Base-by-base conservation (phyloP, 179 eudicot genomes). In the Patellifolia procumbens region DNA sequence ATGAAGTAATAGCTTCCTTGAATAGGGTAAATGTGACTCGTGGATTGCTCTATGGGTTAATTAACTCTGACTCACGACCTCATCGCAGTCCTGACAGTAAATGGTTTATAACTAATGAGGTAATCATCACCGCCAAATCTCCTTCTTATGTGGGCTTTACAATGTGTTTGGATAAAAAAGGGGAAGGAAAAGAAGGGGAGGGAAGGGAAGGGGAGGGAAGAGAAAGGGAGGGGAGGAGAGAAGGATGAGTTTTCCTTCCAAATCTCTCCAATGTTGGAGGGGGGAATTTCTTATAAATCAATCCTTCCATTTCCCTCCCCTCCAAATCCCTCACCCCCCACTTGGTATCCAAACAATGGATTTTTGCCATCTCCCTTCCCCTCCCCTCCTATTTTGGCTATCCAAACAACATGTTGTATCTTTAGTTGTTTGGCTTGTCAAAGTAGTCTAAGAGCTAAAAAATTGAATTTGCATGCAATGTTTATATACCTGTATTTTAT, bases 31-130 rank as follows among this genome's bases (percentile, higher is more conserved):
- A 91, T 58, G 90, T 77, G 63, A 81, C 79, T 35, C 87, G 45
- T 48, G 93, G 98, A 45, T 79, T 94, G 87, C 94, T 94, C 63
- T 92, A 94, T 84, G 98, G 98, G 69, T 94, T 91, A 73, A 89
- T 94, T 56, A 90, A 91, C 83, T 87, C 94, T 15, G 97, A 87
- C 45, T 88, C 97, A 32, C 80, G 45, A 53, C 98, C 98, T 76
- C 96, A 92, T 77, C 81, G 97, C 45, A 85, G 80, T 84, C 87
- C 93, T 68, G 97, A 91, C 70, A 89, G 94, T 91, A 94, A 92
- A 86, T 94, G 98, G 97, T 92, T 83, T 80, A 94, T 94, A 74
- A 90, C 89, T 72, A 82, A 77, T 31, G 86, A 90, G 98, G 98
- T 93, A 88, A 76, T 20, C 13, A 6, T 58, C 15, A 34, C 52